Percentiles rank a stretch among this genome's conserved stretches.
phyloP scores from a whole-genome alignment of 805 yeast genomes.

The Dipodascopsis uninucleata region DNA sequence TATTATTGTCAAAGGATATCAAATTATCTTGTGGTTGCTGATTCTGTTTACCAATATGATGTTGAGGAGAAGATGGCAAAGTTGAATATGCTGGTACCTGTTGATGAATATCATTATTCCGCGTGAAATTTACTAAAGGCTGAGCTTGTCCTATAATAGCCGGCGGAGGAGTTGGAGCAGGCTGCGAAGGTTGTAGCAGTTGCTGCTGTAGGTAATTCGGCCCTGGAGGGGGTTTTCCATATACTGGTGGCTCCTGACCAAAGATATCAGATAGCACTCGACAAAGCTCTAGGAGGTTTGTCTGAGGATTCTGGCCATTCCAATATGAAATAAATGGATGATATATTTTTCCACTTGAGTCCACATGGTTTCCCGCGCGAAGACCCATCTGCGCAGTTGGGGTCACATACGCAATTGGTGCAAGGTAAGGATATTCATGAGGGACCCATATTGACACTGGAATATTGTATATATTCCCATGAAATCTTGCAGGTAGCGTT shows the following conservation, averaged over 20 bases:
- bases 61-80: background rate
- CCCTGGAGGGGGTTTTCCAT: constrained; percentile 35
- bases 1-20: constrained; percentile 2
- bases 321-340: constrained; percentile 66
- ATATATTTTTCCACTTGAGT: constrained; percentile 65
- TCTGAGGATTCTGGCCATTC: constrained; percentile 38
- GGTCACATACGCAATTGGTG: constrained; percentile 65
- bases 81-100: background rate
- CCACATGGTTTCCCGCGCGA: constrained; percentile 62
- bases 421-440: constrained; percentile 57
- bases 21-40: background rate
- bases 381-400: constrained; percentile 49
- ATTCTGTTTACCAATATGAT: background rate
- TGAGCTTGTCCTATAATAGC: too few relatives aligned
- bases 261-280: constrained; percentile 39
- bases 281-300: constrained; percentile 37
- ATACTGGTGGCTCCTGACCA: constrained; percentile 46
- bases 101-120: too few relatives aligned
- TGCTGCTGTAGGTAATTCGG: constrained; percentile 11
- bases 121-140: too few relatives aligned
- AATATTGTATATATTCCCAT: constrained; percentile 38
- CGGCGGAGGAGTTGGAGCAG: background rate
- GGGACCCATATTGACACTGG: constrained; percentile 80
- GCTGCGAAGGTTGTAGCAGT: background rate
- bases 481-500: constrained; percentile 40